phyloP scores from a whole-genome alignment of 164 flowering plant species.

The Tinospora cordifolia region DNA sequence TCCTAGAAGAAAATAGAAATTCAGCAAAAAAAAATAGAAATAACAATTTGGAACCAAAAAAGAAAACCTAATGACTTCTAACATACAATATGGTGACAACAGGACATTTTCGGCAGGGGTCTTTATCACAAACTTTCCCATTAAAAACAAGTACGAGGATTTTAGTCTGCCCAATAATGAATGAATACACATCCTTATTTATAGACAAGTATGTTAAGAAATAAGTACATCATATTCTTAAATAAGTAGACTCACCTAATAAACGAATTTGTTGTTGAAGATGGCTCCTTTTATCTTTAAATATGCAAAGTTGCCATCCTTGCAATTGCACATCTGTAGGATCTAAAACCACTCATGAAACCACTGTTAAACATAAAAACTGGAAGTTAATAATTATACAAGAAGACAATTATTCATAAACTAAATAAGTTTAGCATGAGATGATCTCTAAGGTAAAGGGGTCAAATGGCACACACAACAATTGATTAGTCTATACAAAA shows the following conservation, averaged over 20 bases:
- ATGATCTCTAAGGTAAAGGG: too few species aligned
- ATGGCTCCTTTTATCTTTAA: neutral
- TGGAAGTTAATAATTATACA: neutral
- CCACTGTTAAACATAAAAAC: neutral
- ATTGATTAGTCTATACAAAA: too few species aligned
- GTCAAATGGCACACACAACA: too few species aligned
- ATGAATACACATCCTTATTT: neutral
- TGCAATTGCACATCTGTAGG: neutral
- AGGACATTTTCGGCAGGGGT: too few species aligned
- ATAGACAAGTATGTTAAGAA: too few species aligned
- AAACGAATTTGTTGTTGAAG: neutral
- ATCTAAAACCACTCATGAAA: neutral
- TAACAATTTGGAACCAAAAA: too few species aligned
- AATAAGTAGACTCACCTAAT: neutral
- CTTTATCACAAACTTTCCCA: too few species aligned
- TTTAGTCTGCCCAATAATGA: neutral
- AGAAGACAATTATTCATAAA: too few species aligned
- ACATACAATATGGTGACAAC: too few species aligned
- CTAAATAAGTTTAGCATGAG: too few species aligned
- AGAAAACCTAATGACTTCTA: too few species aligned
- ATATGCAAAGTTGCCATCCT: neutral
- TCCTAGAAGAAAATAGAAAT: neutral
- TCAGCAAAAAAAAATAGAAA: neutral
- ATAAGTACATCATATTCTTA: neutral
- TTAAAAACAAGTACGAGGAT: neutral